These are phyloP conservation scores for Pistacia vera DNA, from an alignment of 345 rosid genomes.

Conservation along the genomic window DNA sequence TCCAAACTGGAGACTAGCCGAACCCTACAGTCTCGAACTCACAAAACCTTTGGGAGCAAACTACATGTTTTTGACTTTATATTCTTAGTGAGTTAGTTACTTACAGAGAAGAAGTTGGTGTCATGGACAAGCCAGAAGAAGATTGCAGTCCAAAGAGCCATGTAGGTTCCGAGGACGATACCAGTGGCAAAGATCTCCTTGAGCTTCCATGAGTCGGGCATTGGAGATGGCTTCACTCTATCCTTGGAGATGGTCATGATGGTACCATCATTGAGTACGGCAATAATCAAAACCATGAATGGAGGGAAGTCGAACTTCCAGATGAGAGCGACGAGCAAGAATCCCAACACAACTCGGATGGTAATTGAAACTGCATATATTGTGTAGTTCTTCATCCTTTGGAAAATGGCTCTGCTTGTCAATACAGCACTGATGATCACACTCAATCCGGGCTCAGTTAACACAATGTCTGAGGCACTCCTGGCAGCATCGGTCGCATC, in stretches of 20 bases:
- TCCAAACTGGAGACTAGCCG: too few species aligned
- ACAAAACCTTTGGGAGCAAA: too few species aligned
- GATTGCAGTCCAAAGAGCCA: slow-evolving; percentile 57
- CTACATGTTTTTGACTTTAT: too few species aligned
- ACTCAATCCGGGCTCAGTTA: slow-evolving; percentile 80
- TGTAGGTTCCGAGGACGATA: slow-evolving; percentile 69
- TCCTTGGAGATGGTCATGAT: slow-evolving; percentile 88
- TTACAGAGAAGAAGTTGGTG: slow-evolving; percentile 63
- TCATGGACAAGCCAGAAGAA: slow-evolving; percentile 75
- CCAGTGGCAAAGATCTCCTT: slow-evolving; percentile 79
- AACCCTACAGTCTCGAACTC: too few species aligned
- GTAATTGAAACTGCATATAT: slow-evolving; percentile 88
- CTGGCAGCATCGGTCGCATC: slow-evolving; percentile 89
- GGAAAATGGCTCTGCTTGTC: slow-evolving; percentile 85
- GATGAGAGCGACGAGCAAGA: slow-evolving; percentile 69
- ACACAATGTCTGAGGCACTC: slow-evolving; percentile 77
- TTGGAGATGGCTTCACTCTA: slow-evolving; percentile 78
- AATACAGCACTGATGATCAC: slow-evolving; percentile 76
- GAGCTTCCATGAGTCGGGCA: slow-evolving; percentile 86
- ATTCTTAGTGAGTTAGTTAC: slow-evolving; percentile 16
- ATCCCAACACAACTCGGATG: slow-evolving; percentile 79
- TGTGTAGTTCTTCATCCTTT: slow-evolving; percentile 94
- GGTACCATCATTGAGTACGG: slow-evolving; percentile 82
- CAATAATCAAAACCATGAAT: slow-evolving; percentile 83
- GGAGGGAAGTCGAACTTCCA: slow-evolving; percentile 88